A percentile compares a stretch with the other conserved stretches of the same genome.
phyloP scores from a whole-genome alignment of 495 filamentous ascomycete genomes.

The Venustampulla echinocandica region DNA sequence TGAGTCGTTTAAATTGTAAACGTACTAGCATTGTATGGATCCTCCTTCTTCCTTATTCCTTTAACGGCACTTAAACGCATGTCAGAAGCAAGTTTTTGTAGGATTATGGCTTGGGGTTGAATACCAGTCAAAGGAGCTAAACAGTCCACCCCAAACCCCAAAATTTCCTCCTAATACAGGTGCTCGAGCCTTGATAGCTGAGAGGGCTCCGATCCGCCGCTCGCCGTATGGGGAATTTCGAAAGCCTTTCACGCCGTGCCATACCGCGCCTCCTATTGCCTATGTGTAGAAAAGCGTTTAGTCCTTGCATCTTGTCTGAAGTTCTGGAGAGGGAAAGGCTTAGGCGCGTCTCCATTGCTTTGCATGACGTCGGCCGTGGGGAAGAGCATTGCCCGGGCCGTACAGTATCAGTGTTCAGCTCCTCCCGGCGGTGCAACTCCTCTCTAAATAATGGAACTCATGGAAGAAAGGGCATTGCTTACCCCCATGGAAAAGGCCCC shows the following conservation, averaged over 20 bases:
- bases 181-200: slow-evolving; percentile 93
- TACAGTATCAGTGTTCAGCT: no score
- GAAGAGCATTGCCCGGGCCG: no score
- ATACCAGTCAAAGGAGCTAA: slow-evolving; percentile 94
- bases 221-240: slow-evolving; percentile 85
- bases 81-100: no score
- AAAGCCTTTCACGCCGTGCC: slow-evolving; percentile 97
- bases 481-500: slow-evolving; percentile 97
- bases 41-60: slow-evolving; percentile 90
- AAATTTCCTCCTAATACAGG: slow-evolving; percentile 97
- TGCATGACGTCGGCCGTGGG: no score
- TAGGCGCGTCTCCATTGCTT: no score
- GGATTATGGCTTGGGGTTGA: no score
- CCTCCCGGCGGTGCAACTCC: no score
- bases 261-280: slow-evolving; percentile 88
- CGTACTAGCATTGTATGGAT: slow-evolving; percentile 89
- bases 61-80: no score
- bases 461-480: slow-evolving; percentile 34
- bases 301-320: slow-evolving; percentile 1
- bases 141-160: slow-evolving; percentile 92
- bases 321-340: not conserved
- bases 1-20: no score
- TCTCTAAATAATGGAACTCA: no score
- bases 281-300: slow-evolving; percentile 22
- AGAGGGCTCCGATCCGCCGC: slow-evolving; percentile 88